Base-by-base conservation (phyloP, 371 early-diverging fungal species). In the Mucor saturninus region DNA sequence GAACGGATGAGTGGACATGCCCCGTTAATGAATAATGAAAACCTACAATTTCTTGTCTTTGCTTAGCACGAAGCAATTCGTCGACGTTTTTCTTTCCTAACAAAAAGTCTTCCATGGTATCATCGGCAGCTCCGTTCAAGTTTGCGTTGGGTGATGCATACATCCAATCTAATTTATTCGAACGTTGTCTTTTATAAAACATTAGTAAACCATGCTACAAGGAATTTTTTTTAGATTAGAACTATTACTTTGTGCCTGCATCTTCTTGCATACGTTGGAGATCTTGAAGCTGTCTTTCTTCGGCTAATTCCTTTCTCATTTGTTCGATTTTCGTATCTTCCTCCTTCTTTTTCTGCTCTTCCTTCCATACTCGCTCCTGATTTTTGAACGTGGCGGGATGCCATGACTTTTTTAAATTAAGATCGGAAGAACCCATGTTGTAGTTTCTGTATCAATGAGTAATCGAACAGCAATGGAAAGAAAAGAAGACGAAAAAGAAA, bases 151-250 rank as follows among this genome's bases (percentile, higher is more conserved):
- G 88, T 9, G 90, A 89, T 31, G 90, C 87, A 67, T 98, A 98
- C 96, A 98, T 97, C 97, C 98, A 97, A 64, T 98, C 98, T 4
- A 98, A 72, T 51, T 91, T 83, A 60, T 95, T 90, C 26, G 83
- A 79, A 31, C 83, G 75, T 65, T 88, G 85, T 59, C 90, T 92
- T 61, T 10, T 14, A 13, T n/a, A 3, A 21, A 5, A 48, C n/a
- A 35, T 35, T 35, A 26, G 43, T 42, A 14, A 42, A n/a, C 0
- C n/a, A n/a, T 42, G 6, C 11, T n/a, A 10, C 43, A 14, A 14
- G 43, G 10, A 1, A 3, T 14, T n/a, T 14, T 42, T 42, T 4
- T 9, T 13, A 42, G 9, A 39, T 9, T 6, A 39, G 0, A 5
- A 46, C 68, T 64, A 21, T 21, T 83, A 84, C 83, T 67, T 79